A percentile compares a stretch with the other conserved stretches of the same genome.
Conservation (phyloP, 192 early-diverging fungal species). For the Gigaspora rosea region DNA sequence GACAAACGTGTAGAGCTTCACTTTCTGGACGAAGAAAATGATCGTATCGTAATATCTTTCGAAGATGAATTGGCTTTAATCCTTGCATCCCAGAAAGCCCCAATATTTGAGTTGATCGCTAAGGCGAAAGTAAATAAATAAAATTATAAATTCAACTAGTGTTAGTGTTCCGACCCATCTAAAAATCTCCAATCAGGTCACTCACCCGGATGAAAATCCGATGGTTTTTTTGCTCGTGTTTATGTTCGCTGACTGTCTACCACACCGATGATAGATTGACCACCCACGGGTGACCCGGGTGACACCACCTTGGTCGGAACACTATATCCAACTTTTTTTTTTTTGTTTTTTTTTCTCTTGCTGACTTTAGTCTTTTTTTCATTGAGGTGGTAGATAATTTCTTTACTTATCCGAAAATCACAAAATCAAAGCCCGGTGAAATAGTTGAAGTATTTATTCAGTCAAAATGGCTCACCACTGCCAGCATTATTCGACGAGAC, state of each 20-base stretch:
- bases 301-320: no score
- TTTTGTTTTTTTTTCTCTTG: neutral
- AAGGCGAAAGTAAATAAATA: conserved; percentile 8
- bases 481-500: neutral
- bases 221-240: no score
- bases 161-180: no score
- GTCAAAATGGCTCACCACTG: conserved; percentile 13
- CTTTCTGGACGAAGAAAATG: conserved; percentile 12
- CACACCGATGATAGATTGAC: no score
- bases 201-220: no score
- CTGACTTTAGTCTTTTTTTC: neutral
- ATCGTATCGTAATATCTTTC: conserved; percentile 2
- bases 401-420: neutral
- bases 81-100: neutral
- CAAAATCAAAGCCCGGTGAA: conserved; percentile 1
- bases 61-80: conserved; percentile 7
- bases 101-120: conserved; percentile 2
- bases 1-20: neutral
- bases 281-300: no score
- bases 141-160: neutral
- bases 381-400: neutral
- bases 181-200: no score
- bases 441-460: neutral
- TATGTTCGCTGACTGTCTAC: no score
- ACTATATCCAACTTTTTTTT: no score